Percentiles rank a stretch among this genome's conserved stretches.
phyloP scores from a whole-genome alignment of 176 grass and related monocot genomes.

The Pontederia crassipes region DNA sequence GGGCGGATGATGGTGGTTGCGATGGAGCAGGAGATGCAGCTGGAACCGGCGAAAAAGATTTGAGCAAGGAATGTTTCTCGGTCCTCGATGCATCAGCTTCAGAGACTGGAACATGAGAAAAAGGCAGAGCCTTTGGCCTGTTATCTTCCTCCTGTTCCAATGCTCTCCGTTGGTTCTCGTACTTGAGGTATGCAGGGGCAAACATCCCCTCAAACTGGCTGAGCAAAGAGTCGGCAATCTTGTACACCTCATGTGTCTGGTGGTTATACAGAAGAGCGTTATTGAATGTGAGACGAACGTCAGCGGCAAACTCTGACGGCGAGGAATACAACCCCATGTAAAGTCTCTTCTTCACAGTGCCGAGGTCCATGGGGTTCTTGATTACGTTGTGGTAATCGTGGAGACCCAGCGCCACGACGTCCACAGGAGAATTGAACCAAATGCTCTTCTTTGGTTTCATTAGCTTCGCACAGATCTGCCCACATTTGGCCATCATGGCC shows the following conservation, averaged over 20 bases:
- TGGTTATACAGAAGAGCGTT: slow-evolving; percentile 86
- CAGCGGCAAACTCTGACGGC: slow-evolving; percentile 44
- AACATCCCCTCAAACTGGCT: slow-evolving; percentile 49
- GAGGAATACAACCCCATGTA: slow-evolving; percentile 38
- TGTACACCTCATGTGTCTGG: slow-evolving; percentile 49
- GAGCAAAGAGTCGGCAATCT: slow-evolving; percentile 54
- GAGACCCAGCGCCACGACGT: slow-evolving; percentile 51
- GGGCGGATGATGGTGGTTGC: neutral
- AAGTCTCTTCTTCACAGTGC: slow-evolving; percentile 47
- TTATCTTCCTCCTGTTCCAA: neutral
- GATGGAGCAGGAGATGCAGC: too few relatives aligned
- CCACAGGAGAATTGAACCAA: slow-evolving; percentile 86
- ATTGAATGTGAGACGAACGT: slow-evolving; percentile 68
- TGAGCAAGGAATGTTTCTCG: too few relatives aligned
- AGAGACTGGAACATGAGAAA: too few relatives aligned
- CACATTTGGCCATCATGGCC: slow-evolving; percentile 56
- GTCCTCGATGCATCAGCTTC: neutral
- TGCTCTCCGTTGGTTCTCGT: slow-evolving; percentile 37
- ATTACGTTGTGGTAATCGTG: slow-evolving; percentile 78
- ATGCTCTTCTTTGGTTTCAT: slow-evolving; percentile 75
- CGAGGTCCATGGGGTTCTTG: slow-evolving; percentile 78
- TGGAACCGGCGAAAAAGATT: too few relatives aligned
- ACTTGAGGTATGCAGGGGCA: slow-evolving; percentile 21
- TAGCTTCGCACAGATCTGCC: slow-evolving; percentile 58
- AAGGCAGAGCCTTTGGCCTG: too few relatives aligned